Percentiles rank a stretch among this genome's conserved stretches.
Evolutionary conservation across 345 rosid genomes (phyloP).

Genomic region (Arabidopsis thaliana): DNA sequence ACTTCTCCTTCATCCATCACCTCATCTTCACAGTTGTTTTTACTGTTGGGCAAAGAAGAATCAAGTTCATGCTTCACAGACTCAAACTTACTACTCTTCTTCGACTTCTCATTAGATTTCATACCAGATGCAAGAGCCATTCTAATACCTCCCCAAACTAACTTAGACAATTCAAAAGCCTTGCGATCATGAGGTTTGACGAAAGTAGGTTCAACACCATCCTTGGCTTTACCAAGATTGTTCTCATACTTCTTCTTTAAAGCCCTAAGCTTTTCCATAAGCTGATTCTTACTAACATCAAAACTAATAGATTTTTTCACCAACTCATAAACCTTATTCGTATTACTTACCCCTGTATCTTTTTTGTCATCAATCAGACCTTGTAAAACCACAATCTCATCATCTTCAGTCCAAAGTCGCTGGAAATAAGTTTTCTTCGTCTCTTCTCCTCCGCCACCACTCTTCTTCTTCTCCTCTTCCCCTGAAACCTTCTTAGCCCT

Average conservation of each 20-base stretch:
- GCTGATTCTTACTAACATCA: slow-evolving; percentile 44
- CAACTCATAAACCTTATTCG: slow-evolving; percentile 40
- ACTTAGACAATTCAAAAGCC: slow-evolving; percentile 47
- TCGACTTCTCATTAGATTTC: slow-evolving; percentile 32
- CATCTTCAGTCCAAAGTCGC: slow-evolving; percentile 55
- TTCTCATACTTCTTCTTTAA: slow-evolving; percentile 51
- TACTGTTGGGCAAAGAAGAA: slow-evolving; percentile 25
- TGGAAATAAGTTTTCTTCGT: slow-evolving; percentile 34
- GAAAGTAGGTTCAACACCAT: slow-evolving; percentile 41
- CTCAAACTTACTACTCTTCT: slow-evolving; percentile 32
- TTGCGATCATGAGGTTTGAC: slow-evolving; percentile 48
- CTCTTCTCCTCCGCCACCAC: slow-evolving; percentile 24
- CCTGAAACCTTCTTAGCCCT: slow-evolving; percentile 32
- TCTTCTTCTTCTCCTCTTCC: slow-evolving; percentile 25
- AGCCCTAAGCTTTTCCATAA: slow-evolving; percentile 51
- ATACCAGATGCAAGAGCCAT: slow-evolving; percentile 25
- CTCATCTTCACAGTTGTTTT: slow-evolving; percentile 5
- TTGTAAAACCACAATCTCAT: slow-evolving; percentile 49
- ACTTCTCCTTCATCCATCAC: slow-evolving; percentile 5
- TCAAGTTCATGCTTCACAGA: slow-evolving; percentile 25
- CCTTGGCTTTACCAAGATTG: slow-evolving; percentile 41
- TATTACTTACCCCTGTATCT: slow-evolving; percentile 44
- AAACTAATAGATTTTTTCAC: slow-evolving; percentile 47
- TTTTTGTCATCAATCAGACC: slow-evolving; percentile 45
- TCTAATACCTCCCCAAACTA: slow-evolving; percentile 49